phyloP scores from a whole-genome alignment of 1,284 basidiomycete species.

The Sporisorium sorghi region DNA sequence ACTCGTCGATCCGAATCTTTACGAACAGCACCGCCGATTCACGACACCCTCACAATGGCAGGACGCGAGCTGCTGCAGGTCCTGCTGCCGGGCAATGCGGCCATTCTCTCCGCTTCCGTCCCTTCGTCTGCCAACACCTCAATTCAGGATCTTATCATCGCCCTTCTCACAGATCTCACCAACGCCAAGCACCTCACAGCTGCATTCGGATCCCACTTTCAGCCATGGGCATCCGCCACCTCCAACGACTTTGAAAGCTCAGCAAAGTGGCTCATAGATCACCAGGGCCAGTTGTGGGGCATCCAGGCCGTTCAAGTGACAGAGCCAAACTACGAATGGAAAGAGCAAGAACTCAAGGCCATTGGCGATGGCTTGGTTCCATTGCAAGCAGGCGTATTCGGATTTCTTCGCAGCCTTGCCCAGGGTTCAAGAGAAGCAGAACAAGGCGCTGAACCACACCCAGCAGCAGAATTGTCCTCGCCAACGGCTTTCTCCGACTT shows the following conservation, averaged over 20 bases:
- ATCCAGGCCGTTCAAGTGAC: conserved; percentile 48
- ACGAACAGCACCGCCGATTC: neutral
- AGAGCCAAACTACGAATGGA: conserved; percentile 56
- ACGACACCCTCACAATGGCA: conserved; percentile 29
- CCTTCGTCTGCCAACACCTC: conserved; percentile 37
- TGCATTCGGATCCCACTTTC: conserved; percentile 53
- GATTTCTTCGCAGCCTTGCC: conserved; percentile 75
- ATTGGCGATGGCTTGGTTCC: conserved; percentile 47
- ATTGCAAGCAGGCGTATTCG: conserved; percentile 32
- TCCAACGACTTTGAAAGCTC: conserved; percentile 47
- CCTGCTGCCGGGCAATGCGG: conserved; percentile 52
- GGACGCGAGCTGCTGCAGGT: conserved; percentile 55
- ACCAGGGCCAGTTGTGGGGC: conserved; percentile 51
- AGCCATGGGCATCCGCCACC: conserved; percentile 44
- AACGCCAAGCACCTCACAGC: conserved; percentile 40
- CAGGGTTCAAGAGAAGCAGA: conserved; percentile 77
- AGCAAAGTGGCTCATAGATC: conserved; percentile 53
- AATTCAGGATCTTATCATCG: conserved; percentile 42
- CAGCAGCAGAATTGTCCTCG: conserved; percentile 75
- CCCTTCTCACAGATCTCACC: conserved; percentile 47
- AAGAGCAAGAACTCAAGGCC: conserved; percentile 37
- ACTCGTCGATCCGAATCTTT: neutral
- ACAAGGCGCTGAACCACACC: conserved; percentile 84
- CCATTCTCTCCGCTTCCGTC: conserved; percentile 51
- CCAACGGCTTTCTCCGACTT: conserved; percentile 74